Percentiles rank a stretch among this genome's conserved stretches.
Evolutionary conservation across 352 stramenopile genomes (phyloP).

Genomic region (Globisporangium cylindrosporum): DNA sequence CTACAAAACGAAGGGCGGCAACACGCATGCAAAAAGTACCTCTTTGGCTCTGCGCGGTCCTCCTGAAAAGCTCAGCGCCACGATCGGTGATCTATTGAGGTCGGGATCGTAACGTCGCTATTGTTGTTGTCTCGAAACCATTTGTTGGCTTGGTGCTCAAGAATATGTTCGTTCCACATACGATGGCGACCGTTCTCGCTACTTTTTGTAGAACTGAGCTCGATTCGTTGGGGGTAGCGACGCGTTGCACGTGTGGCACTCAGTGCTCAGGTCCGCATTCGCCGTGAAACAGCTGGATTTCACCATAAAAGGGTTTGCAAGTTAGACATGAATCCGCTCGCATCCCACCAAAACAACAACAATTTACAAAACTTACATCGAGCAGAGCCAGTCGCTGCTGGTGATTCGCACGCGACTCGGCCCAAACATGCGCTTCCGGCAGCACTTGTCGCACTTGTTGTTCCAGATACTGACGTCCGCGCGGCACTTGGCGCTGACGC

Average conservation of each 20-base stretch:
- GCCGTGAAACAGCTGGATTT: slow-evolving; percentile 46
- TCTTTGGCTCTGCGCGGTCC: background rate
- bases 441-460: slow-evolving; percentile 45
- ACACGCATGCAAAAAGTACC: background rate
- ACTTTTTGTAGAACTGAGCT: slow-evolving; percentile 20
- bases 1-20: background rate
- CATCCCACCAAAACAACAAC: background rate
- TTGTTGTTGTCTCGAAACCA: no score
- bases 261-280: slow-evolving; percentile 34
- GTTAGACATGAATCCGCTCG: background rate
- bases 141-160: background rate
- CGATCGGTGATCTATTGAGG: background rate
- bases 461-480: slow-evolving; percentile 65
- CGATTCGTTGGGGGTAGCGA: slow-evolving; percentile 23
- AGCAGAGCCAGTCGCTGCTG: slow-evolving; percentile 60
- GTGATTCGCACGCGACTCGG: slow-evolving; percentile 45
- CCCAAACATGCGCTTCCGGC: slow-evolving; percentile 44
- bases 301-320: background rate
- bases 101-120: background rate
- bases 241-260: slow-evolving; percentile 42
- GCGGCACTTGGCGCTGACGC: slow-evolving; percentile 36
- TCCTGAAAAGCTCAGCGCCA: background rate
- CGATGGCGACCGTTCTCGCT: background rate
- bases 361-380: slow-evolving; percentile 37
- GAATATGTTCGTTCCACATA: background rate